phyloP scores from a whole-genome alignment of 495 filamentous ascomycete genomes.

The Aspergillus asperescens region DNA sequence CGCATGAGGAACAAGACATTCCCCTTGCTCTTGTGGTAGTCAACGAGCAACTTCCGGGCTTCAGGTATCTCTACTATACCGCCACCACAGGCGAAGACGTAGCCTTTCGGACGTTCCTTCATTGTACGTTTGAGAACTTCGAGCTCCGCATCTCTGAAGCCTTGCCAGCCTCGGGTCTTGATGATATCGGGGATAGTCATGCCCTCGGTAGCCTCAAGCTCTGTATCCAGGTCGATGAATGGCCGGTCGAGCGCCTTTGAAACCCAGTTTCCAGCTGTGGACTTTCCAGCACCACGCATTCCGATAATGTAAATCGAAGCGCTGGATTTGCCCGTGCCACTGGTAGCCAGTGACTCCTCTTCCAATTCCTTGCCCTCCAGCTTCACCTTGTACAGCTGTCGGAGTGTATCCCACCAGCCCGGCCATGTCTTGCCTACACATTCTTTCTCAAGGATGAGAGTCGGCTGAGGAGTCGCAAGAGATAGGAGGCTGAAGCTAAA shows the following conservation, averaged over 20 bases:
- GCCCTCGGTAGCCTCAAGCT: slow-evolving; percentile 67
- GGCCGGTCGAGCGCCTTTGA: slow-evolving; percentile 66
- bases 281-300: slow-evolving; percentile 97
- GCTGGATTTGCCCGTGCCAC: slow-evolving; percentile 31
- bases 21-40: slow-evolving; percentile 76
- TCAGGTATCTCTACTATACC: slow-evolving; percentile 86
- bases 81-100: slow-evolving; percentile 91
- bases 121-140: slow-evolving; percentile 65
- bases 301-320: slow-evolving; percentile 88
- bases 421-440: slow-evolving; percentile 99
- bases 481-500: slow-evolving; percentile 97
- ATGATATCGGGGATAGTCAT: slow-evolving; percentile 84
- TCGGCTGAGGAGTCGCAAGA: slow-evolving; percentile 64
- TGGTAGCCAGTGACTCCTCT: slow-evolving; percentile 27
- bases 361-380: slow-evolving; percentile 67
- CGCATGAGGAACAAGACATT: slow-evolving; percentile 84
- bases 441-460: slow-evolving; percentile 79
- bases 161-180: slow-evolving; percentile 73
- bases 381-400: slow-evolving; percentile 65
- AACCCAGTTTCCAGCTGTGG: slow-evolving; percentile 84
- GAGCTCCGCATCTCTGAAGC: slow-evolving; percentile 78
- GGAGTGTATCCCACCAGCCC: slow-evolving; percentile 92
- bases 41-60: slow-evolving; percentile 67
- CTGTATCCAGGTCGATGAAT: slow-evolving; percentile 80
- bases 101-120: slow-evolving; percentile 63